Evolutionary conservation across 306 rosid genomes (phyloP).

Genomic region (Dalbergia cultrata): DNA sequence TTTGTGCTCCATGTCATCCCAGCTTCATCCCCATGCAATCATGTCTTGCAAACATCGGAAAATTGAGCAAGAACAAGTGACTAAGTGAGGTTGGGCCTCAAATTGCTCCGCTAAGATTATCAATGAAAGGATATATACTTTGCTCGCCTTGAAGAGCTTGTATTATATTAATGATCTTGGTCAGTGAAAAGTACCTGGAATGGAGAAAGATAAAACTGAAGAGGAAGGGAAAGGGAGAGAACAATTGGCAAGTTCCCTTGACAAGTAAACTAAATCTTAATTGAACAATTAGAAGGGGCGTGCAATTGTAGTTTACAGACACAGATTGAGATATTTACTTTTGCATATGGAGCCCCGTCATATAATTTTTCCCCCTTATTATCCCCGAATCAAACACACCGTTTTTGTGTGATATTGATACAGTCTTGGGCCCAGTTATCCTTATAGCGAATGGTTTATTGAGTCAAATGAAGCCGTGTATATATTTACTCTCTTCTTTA

Average conservation of each 20-base stretch:
- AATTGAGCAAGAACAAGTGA: conserved; percentile 24
- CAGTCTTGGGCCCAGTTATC: too few relatives aligned
- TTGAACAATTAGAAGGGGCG: conserved; percentile 14
- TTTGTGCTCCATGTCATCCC: conserved; percentile 26
- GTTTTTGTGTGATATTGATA: conserved; percentile 16
- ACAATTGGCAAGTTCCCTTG: conserved; percentile 15
- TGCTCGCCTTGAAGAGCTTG: conserved; percentile 7
- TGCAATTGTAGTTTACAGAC: conserved; percentile 30
- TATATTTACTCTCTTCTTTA: neutral
- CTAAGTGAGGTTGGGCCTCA: conserved; percentile 11
- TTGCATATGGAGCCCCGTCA: neutral
- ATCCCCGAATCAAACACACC: neutral
- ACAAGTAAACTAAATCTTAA: conserved; percentile 18
- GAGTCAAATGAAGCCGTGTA: neutral
- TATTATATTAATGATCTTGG: conserved; percentile 17
- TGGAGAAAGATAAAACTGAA: conserved; percentile 4
- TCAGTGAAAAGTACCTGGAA: conserved; percentile 24
- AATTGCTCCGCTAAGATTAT: conserved; percentile 11
- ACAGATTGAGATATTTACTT: conserved; percentile 28
- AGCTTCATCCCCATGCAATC: conserved; percentile 41
- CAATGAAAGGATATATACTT: neutral
- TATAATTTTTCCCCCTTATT: too few relatives aligned
- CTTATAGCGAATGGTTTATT: too few relatives aligned
- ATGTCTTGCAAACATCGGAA: conserved; percentile 26
- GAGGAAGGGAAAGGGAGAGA: conserved; percentile 26